phyloP scores from a whole-genome alignment of 139 green algal species.

The Dunaliella sp. region DNA sequence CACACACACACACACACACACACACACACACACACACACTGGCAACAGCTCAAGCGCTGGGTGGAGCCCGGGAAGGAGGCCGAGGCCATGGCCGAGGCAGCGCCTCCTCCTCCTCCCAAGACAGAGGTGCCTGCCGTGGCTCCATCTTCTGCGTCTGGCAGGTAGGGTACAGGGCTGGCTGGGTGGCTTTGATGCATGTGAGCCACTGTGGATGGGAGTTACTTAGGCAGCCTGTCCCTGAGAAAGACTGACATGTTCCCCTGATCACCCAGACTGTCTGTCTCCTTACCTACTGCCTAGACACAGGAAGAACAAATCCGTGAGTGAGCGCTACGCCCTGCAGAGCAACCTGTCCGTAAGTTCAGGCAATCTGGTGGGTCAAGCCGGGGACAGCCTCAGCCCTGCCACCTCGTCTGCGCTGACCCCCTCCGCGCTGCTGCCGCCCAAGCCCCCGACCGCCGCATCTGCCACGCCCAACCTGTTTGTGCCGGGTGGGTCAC shows the following conservation, averaged over 20 bases:
- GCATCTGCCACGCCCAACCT: not conserved
- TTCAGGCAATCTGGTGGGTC: slow-evolving; percentile 9
- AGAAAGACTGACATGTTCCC: too few relatives aligned
- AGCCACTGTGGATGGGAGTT: too few relatives aligned
- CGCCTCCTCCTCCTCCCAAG: slow-evolving; percentile 24
- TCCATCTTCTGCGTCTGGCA: too few relatives aligned
- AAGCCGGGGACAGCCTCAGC: slow-evolving; percentile 5
- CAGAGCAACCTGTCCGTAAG: slow-evolving; percentile 33
- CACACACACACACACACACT: too few relatives aligned
- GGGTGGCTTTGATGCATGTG: too few relatives aligned
- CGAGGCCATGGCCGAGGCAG: slow-evolving; percentile 26
- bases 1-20: too few relatives aligned
- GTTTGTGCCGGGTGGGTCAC: not conserved
- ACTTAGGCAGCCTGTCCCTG: too few relatives aligned
- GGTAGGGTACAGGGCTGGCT: too few relatives aligned
- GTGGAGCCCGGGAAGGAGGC: slow-evolving; percentile 45
- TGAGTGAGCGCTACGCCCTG: slow-evolving; percentile 32
- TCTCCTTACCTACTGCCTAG: too few relatives aligned
- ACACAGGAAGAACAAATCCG: not conserved
- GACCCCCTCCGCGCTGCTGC: not conserved
- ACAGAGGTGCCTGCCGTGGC: too few relatives aligned
- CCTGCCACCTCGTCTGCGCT: not conserved
- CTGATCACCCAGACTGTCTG: too few relatives aligned
- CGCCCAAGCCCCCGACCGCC: not conserved
- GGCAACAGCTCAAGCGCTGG: slow-evolving; percentile 47